Base-by-base conservation (phyloP, 2,329 filamentous ascomycete genomes). In the Thermomyces lanuginosus region DNA sequence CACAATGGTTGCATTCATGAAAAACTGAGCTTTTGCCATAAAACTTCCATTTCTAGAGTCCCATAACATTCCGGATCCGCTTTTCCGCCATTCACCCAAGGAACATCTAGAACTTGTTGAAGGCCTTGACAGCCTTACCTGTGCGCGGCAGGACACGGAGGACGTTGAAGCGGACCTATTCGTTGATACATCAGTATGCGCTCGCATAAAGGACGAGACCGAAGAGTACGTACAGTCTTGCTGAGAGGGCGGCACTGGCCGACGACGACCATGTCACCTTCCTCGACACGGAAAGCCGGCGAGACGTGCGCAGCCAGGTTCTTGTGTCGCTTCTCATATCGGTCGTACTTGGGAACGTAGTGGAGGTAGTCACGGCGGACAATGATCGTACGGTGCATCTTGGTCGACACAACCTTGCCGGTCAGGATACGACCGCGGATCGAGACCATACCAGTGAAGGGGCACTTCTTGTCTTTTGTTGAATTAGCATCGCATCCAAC, bases 321-420 rank as follows among this genome's bases (percentile, higher is more conserved):
- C 79, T 93, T 93, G 81, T 98, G 89, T 63, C 89, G 76, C 78
- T 93, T 95, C 82, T 98, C 91, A 66, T 98, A 98, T 76, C 89
- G 81, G 61, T 80, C 72, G 76, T 98, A 98, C 73, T 98, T 98
- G 64, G 84, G 84, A 60, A 98, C 79, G 69, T 81, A 98, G 73
- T 98, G 89, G 40, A 98, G 82, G 74, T 98, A 98, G 74, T 98
- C 89, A 66, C 89, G 78, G 63, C 89, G 89, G 73, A 98, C 91
- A 68, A 98, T 78, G 61, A 95, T 69, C 54, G 89, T 98, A 67
- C 89, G 81, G 80, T 98, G 89, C 89, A 98, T 98, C 81, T 98
- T 98, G 67, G 89, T 98, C 53, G 86, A 95, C 58, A 95, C 79
- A 57, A 98, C 89, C 59, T 83, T 93, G 57, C 89, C 89, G 60